Percentiles rank a stretch among this genome's conserved stretches.
These are phyloP conservation scores for Macadamia tetraphylla DNA, from an alignment of 164 flowering plant species.

Conservation along the genomic window DNA sequence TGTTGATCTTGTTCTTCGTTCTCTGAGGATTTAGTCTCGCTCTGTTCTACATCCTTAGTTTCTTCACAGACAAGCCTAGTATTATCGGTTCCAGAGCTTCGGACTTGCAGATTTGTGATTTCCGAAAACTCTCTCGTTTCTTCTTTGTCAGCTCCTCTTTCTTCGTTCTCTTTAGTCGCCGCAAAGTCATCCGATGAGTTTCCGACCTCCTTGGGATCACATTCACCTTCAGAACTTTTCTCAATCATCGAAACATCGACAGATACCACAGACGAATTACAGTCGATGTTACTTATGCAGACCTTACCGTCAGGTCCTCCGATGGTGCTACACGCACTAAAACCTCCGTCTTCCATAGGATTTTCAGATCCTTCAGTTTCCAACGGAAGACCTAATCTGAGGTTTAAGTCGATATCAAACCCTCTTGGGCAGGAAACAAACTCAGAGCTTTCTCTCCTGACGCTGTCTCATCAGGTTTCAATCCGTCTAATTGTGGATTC, in stretches of 20 bases:
- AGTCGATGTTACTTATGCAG: background rate
- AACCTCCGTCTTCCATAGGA: constrained; percentile 1
- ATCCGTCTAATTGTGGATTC: constrained; percentile 3
- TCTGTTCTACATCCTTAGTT: constrained; percentile 4
- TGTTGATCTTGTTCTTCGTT: background rate
- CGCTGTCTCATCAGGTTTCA: background rate
- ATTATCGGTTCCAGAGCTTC: constrained; percentile 2
- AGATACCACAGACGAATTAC: constrained; percentile 1
- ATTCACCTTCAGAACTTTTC: too few relatives aligned
- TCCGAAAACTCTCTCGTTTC: constrained; percentile 21
- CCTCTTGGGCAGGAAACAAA: constrained; percentile 11
- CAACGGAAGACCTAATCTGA: constrained; percentile 18
- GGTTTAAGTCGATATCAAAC: constrained; percentile 32
- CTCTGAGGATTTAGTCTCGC: constrained; percentile 4
- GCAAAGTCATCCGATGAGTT: background rate
- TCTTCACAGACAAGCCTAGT: constrained; percentile 1
- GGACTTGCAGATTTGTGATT: constrained; percentile 12
- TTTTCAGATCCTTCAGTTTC: constrained; percentile 9
- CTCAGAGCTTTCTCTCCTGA: constrained; percentile 4
- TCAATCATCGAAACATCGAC: too few relatives aligned
- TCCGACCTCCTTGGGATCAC: too few relatives aligned
- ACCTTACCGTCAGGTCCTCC: constrained; percentile 10
- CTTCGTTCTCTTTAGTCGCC: background rate
- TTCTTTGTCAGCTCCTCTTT: constrained; percentile 1
- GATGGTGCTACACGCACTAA: constrained; percentile 22